phyloP scores from a whole-genome alignment of 352 stramenopile genomes.

The Phytophthora idaei region DNA sequence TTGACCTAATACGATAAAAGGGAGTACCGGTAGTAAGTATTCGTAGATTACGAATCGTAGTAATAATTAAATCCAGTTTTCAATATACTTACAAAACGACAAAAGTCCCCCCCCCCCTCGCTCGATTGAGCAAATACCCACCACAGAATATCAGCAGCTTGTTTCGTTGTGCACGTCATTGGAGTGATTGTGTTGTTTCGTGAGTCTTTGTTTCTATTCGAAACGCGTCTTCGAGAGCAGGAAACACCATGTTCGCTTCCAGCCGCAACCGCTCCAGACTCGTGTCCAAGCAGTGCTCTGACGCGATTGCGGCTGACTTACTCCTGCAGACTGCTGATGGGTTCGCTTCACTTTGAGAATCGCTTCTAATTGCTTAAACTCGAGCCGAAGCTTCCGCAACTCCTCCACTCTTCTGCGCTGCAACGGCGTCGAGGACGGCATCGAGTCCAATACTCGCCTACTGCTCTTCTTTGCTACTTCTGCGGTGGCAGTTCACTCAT shows the following conservation, averaged over 20 bases:
- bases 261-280: neutral
- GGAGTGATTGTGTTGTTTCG: neutral
- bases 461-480: neutral
- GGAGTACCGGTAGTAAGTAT: neutral
- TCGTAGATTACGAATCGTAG: neutral
- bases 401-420: neutral
- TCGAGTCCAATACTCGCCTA: neutral
- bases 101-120: neutral
- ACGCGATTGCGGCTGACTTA: neutral
- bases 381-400: neutral
- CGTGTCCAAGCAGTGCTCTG: neutral
- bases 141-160: neutral
- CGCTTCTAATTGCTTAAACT: neutral
- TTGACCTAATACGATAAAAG: neutral
- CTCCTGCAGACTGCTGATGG: neutral
- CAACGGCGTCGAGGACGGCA: slow-evolving; percentile 1
- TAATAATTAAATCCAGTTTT: neutral
- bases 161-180: neutral
- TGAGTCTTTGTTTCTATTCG: no score
- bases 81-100: neutral
- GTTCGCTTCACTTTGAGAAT: neutral
- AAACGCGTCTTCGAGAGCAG: no score
- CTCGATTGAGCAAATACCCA: neutral
- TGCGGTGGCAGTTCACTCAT: neutral
- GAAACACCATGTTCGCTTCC: no score